Evolutionary conservation across 257 asterid genomes (phyloP).

Genomic region (Perilla frutescens): DNA sequence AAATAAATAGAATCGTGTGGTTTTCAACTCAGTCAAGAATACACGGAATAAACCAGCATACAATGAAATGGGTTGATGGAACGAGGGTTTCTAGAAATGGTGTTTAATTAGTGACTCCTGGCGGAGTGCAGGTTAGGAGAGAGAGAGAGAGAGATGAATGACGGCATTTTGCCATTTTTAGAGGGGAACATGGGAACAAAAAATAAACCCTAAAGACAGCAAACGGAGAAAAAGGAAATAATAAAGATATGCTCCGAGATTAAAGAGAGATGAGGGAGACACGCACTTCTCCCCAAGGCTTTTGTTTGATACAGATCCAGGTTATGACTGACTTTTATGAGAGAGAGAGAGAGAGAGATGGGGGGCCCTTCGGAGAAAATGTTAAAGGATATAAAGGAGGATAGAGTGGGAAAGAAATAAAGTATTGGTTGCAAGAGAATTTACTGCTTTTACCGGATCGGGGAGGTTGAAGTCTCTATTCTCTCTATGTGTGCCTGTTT

Average conservation of each 20-base stretch:
- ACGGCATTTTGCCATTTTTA: conserved; percentile 58
- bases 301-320: conserved; percentile 42
- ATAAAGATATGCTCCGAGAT: conserved; percentile 10
- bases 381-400: too few relatives aligned
- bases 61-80: conserved; percentile 1
- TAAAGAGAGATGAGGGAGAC: conserved; percentile 32
- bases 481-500: not conserved
- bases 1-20: not conserved
- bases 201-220: conserved; percentile 36
- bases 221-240: not conserved
- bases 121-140: conserved; percentile 5
- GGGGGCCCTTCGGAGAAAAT: too few relatives aligned
- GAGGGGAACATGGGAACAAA: conserved; percentile 36
- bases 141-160: conserved; percentile 7
- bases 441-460: conserved; percentile 28
- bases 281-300: conserved; percentile 39
- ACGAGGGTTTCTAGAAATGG: conserved; percentile 45
- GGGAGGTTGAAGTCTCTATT: not conserved
- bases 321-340: not conserved
- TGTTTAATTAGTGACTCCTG: not conserved
- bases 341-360: not conserved
- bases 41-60: conserved; percentile 47
- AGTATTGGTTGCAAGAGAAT: conserved; percentile 25
- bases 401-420: not conserved
- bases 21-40: not conserved